Base-by-base conservation (phyloP, 495 filamentous ascomycete species). In the Talaromyces trachyspermus region DNA sequence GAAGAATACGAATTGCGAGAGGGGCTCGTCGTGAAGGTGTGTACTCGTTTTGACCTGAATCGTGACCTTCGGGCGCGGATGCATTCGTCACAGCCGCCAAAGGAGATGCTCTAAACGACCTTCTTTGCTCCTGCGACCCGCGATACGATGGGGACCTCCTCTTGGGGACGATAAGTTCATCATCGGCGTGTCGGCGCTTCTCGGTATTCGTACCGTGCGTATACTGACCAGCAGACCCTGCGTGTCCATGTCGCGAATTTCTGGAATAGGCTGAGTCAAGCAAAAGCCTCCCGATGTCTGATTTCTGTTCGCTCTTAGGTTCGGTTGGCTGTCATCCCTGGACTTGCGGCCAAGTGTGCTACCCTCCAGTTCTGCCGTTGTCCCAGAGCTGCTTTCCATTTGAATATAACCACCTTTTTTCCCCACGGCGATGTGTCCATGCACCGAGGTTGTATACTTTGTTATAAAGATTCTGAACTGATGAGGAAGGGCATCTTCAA, bases 251-350 rank as follows among this genome's bases (percentile, higher is more conserved):
- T 26, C 49, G 63, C 6, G 66, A 53, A 9, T 58, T 57, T 20
- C 64, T 66, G 10, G 68, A 14, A 17, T 59, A 59, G 7, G 55
- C 51, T 4, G 66, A 65, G 43, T 72, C 70, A 26, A 77, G 46
- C 20, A 77, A 48, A 24, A 77, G 2, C 70, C 64, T 41, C 71
- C 55, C 1, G 71, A 70, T 54, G 52, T 67, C 35, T 60, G 62
- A 6, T 61, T 62, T 49, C 64, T 61, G 6, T 65, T 53, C 33
- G 61, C 61, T 9, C 49, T 41, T 10, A 51, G 50, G 41, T 47
- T 56, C 41, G 54, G 59, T 47, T 55, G 54, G 7, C 62, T 63
- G 7, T 58, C 62, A 42, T 68, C 65, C 37, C 66, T 65, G 51
- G 66, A 70, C 52, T 64, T 63, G 52, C 59, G 62, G 19, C 63